Conservation (phyloP, 495 filamentous ascomycete genomes). For the Chaetomium tenue region DNA sequence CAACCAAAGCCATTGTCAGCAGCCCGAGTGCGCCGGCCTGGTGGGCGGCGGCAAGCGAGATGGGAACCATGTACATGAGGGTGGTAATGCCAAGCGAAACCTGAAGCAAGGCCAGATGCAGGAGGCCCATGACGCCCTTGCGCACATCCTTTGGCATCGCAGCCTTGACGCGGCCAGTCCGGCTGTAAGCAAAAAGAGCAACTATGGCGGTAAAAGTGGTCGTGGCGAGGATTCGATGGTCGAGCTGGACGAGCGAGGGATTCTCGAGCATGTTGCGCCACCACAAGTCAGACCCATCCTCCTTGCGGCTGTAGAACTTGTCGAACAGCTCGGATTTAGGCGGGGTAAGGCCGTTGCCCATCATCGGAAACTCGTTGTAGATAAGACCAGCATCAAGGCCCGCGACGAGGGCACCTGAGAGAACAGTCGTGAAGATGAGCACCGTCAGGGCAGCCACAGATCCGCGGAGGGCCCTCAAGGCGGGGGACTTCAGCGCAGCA, state of each 20-base stretch:
- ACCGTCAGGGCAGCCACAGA: conserved; percentile 67
- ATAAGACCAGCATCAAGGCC: conserved; percentile 94
- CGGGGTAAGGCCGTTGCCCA: conserved; percentile 80
- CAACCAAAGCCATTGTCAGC: conserved; percentile 73
- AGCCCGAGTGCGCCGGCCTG: conserved; percentile 88
- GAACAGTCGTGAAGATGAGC: conserved; percentile 82
- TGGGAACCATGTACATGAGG: conserved; percentile 87
- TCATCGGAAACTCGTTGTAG: conserved; percentile 96
- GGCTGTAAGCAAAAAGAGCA: conserved; percentile 71
- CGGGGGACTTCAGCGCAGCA: conserved; percentile 59
- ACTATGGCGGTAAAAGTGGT: conserved; percentile 83
- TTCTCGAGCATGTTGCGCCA: conserved; percentile 98
- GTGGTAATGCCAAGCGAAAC: conserved; percentile 84
- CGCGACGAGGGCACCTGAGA: conserved; percentile 91
- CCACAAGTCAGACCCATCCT: conserved; percentile 75
- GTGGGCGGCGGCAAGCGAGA: conserved; percentile 82
- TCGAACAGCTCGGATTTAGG: conserved; percentile 80
- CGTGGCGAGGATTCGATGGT: conserved; percentile 88
- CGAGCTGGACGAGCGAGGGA: conserved; percentile 87
- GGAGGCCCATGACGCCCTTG: conserved; percentile 73
- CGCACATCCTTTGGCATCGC: conserved; percentile 62
- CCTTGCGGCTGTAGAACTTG: conserved; percentile 75
- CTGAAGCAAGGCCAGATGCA: conserved; percentile 80
- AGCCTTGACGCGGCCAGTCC: conserved; percentile 60
- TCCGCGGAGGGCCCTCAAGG: conserved; percentile 67